Conservation (phyloP, 345 rosid species). For the Eutrema heterophyllum region DNA sequence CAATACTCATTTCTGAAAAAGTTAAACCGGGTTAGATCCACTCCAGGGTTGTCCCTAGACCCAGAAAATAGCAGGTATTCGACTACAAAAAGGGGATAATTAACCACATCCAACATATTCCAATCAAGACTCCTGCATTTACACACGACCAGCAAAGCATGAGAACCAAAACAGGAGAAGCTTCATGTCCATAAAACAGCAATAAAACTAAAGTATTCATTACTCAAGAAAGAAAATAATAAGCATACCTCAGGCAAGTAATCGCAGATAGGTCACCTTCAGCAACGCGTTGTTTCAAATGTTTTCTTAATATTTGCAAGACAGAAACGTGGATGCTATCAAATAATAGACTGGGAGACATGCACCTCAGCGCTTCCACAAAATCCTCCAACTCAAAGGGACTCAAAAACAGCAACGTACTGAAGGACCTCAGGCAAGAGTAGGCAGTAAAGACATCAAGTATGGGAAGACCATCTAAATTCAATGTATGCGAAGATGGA, state of each 20-base stretch:
- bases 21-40: slow-evolving; percentile 54
- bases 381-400: slow-evolving; percentile 93
- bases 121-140: slow-evolving; percentile 88
- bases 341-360: slow-evolving; percentile 53
- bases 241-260: slow-evolving; percentile 77
- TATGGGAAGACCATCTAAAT: slow-evolving; percentile 57
- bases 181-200: slow-evolving; percentile 1
- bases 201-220: neutral
- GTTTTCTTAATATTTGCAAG: slow-evolving; percentile 65
- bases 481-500: slow-evolving; percentile 56
- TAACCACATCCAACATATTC: slow-evolving; percentile 70
- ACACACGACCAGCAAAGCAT: slow-evolving; percentile 24
- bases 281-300: slow-evolving; percentile 62
- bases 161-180: slow-evolving; percentile 18
- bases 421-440: slow-evolving; percentile 87
- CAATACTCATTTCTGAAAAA: slow-evolving; percentile 62
- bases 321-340: slow-evolving; percentile 82
- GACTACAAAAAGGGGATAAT: slow-evolving; percentile 83
- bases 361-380: slow-evolving; percentile 58
- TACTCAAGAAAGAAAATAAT: slow-evolving; percentile 13
- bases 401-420: slow-evolving; percentile 74
- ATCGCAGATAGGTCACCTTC: slow-evolving; percentile 85
- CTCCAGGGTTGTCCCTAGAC: slow-evolving; percentile 43
- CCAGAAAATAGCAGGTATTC: slow-evolving; percentile 71
- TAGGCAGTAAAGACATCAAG: slow-evolving; percentile 68